Base-by-base conservation (phyloP, 202 grass and related monocot genomes). In the Schoenoplectus triqueter region DNA sequence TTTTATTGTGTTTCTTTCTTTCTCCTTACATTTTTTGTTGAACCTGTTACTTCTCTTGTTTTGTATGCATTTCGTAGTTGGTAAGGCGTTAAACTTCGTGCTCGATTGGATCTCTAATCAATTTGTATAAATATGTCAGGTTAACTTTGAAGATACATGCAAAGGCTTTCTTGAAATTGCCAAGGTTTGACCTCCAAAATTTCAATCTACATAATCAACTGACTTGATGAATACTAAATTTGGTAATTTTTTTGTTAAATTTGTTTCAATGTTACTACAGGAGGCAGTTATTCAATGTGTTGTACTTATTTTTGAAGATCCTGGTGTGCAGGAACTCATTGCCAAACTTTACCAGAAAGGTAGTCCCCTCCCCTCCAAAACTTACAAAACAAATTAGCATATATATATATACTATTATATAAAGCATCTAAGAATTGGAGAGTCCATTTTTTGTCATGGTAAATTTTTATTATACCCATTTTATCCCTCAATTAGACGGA, bases 91-190 rank as follows among this genome's bases (percentile, higher is more conserved):
- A 67, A 80, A 67, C 65, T 18, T 68, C 44, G 55, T 66, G 66
- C 31, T 66, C 59, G 62, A 3, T 40, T n/a, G 49, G 78, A 2
- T 88, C 83, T 62, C 88, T 57, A 84, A 78, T 83, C 54, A 20
- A 71, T 50, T 80, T 31, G 39, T 73, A 84, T 44, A 18, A n/a
- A 60, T 85, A 88, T 90, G 92, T 49, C 87, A 99, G 97, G 97
- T 99, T 86, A 99, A 99, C 91, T 99, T 99, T 86, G 97, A 99
- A 86, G 97, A 96, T 68, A 99, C 97, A 18, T 99, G 97, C 90
- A 99, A 96, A 96, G 97, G 97, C 49, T 99, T 99, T 88, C 90
- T 96, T 69, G 97, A 99, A 57, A 92, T 99, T 90, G 93, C 97
- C 84, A 99, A 99, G 97, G 97, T 99, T 86, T 88, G 90, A 86